Base-by-base conservation (phyloP, 805 yeast genomes). In the Candida qinlingensis region DNA sequence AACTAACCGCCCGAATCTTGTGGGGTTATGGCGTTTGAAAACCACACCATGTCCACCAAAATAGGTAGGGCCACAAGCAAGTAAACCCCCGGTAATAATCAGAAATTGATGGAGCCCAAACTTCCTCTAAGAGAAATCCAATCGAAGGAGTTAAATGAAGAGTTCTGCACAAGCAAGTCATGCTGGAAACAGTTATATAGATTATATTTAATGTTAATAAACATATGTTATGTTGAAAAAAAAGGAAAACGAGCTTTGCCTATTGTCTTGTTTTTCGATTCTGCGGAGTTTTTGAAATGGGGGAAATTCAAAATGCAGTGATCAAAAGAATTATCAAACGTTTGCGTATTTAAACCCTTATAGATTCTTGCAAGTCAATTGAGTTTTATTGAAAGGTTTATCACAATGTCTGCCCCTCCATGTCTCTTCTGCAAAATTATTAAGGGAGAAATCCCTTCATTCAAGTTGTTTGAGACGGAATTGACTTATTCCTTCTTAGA, bases 391-490 rank as follows among this genome's bases (percentile, higher is more conserved):
- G 2, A 19, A 19, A 19, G 19, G n/a, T 5, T 4, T 12, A 7
- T 30, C 49, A 54, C 49, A 46, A 58, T 60, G 62, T 57, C 63
- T 13, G 85, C 87, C 34, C 8, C 34, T 27, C 67, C 81, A 35
- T 92, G 98, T 70, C 82, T 92, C 60, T 92, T 92, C 64, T 92
- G 98, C 74, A 89, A 91, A 62, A 92, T 92, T 68, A 83, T 92
- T 72, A 89, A 89, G 64, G 90, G 85, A 48, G 97, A 94, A 60
- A 94, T 92, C 62, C 99, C 99, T 34, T 87, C 95, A 2, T 81
- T 88, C 74, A 94, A 92, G 67, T 70, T 92, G 53, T 76, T 86
- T 60, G 99, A 92, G 68, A 88, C 97, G n/a, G 75, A 84, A 51
- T 75, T 77, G 59, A 69, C 88, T 3, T 87, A 76, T 62, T 88